Evolutionary conservation across 106 monocot species (phyloP), one percentile per base, ranked within the genome.

Genomic region (Dioscorea alata): DNA sequence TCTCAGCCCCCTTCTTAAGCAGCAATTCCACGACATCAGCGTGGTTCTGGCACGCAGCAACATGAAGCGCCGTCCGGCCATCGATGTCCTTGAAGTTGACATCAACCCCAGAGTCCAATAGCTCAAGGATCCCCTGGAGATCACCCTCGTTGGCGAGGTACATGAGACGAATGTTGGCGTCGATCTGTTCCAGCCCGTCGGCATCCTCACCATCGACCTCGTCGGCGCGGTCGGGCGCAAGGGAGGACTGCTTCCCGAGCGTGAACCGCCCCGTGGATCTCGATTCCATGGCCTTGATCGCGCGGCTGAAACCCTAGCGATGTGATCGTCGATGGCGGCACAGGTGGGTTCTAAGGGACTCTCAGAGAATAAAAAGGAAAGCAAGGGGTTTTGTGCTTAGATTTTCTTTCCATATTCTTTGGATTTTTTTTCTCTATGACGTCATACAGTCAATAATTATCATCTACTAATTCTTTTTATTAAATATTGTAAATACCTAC

Each of bases 1-100:
- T 76, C 25, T 81, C 63, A 4, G 89, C 89, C 17, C 90, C 97
- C 7, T 63, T 85, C 52, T 57, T 23, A 22, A 99, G 68, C 61
- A 99, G 68, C 57, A 89, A 17, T 52, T 81, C 77, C 31, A 90
- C 86, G 31, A 90, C 89, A 3, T 81, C 83, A 23, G 75, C 35
- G 18, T n/a, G 59, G 2, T 83, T 83, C 81, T 99, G 89, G 75
- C 92, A 93, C 5, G 97, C 83, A 13, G 97, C 97, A 54, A 99
- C 85, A 70, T 99, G 97, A 24, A 99, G 79, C 8, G 97, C 85
- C 20, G 92, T 92, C n/a, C 96, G 79, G 48, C 78, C 84, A 56
- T 97, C 96, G 61, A 79, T 79, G 64, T 97, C 96, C 21, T 35
- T 66, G 74, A 83, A 84, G 57, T 89, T 89, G 57, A 78, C 75